Percentiles rank a stretch among this genome's conserved stretches.
Conservation (phyloP, 2,329 filamentous ascomycete genomes). For the Ascochyta fabae region DNA sequence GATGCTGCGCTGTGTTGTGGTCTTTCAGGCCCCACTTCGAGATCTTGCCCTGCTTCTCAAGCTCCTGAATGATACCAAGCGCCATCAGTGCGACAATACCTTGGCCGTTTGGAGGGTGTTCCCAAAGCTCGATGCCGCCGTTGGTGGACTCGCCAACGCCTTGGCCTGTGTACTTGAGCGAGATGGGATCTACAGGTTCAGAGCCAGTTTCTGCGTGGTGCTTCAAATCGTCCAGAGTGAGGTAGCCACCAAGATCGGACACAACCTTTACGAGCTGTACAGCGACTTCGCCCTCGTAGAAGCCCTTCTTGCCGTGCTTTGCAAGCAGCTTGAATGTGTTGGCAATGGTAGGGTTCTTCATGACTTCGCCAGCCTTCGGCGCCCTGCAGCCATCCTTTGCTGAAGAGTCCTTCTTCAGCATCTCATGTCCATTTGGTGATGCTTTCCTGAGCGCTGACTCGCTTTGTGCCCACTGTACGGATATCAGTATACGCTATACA, state of each 20-base stretch:
- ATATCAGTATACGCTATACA: conserved; percentile 7
- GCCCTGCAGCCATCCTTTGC: conserved; percentile 74
- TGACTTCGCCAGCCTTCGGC: conserved; percentile 81
- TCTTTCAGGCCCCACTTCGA: conserved; percentile 71
- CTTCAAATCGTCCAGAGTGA: conserved; percentile 80
- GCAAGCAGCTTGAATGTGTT: conserved; percentile 81
- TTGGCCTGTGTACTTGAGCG: conserved; percentile 76
- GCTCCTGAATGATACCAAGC: conserved; percentile 85
- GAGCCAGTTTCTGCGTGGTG: conserved; percentile 75
- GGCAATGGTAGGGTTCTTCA: conserved; percentile 83
- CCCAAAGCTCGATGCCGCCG: conserved; percentile 82
- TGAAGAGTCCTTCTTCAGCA: conserved; percentile 78
- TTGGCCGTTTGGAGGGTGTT: conserved; percentile 95
- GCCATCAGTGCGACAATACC: conserved; percentile 95
- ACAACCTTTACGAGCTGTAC: conserved; percentile 81
- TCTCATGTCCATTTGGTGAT: conserved; percentile 85
- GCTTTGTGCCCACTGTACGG: conserved; percentile 70
- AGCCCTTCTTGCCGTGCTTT: conserved; percentile 83
- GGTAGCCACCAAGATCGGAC: conserved; percentile 74
- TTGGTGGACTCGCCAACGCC: conserved; percentile 58
- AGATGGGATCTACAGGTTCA: conserved; percentile 85
- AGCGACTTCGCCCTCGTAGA: conserved; percentile 86
- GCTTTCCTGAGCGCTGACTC: conserved; percentile 71
- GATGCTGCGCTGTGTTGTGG: conserved; percentile 76
- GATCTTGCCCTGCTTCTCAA: conserved; percentile 78